Evolutionary conservation across 768 basidiomycete species (phyloP), one percentile per base, ranked within the genome.

Genomic region (Kwoniella dejecticola): DNA sequence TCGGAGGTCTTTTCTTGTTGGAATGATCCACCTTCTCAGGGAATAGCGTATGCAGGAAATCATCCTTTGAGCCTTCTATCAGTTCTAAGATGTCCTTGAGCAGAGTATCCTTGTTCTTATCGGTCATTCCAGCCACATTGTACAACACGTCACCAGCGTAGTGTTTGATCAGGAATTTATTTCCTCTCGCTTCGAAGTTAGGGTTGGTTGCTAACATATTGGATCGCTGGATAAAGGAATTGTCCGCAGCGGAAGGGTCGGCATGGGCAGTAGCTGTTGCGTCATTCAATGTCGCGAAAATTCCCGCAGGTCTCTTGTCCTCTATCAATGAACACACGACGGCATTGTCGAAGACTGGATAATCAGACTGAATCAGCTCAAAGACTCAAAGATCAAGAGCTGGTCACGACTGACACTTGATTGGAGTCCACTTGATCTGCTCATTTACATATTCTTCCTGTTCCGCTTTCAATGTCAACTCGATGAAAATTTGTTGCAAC

Each of bases 61-160:
- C 81, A 74, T 97, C 94, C 13, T 84, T 82, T 67, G 90, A 91
- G 44, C 82, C 81, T 5, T 86, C 89, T 57, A 98, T 83, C 44
- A 98, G 84, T 71, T 99, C 95, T 57, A 98, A 82, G 17, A 98
- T 81, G 75, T 98, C 96, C 78, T 97, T 98, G 80, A 93, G 84
- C 52, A 99, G 83, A 1, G 91, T 86, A 73, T 99, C 96, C 83
- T 99, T 99, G 83, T 99, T 99, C 84, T 99, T 99, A 81, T 99
- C 96, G 15, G 96, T 98, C 95, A 99, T 99, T 2, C 96, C 96
- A 6, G 89, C 77, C 12, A 98, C 87, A 64, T 94, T 96, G 82
- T 99, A 99, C 86, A 92, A 90, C 64, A 99, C 96, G 74, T 98
- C 96, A 69, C 96, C 96, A 19, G 96, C 96, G 74, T 98, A 99